Evolutionary conservation across 345 rosid genomes (phyloP), one percentile per base, ranked within the genome.

Genomic region (Salix arbutifolia): DNA sequence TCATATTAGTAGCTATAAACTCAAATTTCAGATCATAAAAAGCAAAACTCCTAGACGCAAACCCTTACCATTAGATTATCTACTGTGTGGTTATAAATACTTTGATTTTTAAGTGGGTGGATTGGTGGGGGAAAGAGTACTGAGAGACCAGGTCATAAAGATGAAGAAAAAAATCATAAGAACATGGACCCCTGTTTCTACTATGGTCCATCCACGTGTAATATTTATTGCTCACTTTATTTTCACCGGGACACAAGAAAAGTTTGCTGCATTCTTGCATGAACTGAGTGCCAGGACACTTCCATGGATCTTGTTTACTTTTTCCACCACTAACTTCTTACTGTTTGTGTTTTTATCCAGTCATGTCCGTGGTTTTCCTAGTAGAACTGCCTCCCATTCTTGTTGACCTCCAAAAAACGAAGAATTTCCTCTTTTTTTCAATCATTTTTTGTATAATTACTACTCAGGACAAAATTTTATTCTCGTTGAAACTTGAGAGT

Each of bases 71-170:
- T n/a, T n/a, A n/a, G n/a, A n/a, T n/a, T n/a, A n/a, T n/a, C n/a
- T n/a, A n/a, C n/a, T n/a, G n/a, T n/a, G n/a, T n/a, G n/a, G n/a
- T n/a, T 33, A 33, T 40, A 40, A 9, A 40, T 26, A 19, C 4
- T 18, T 26, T 13, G 21, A 37, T 77, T 52, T 48, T 26, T 17
- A n/a, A 37, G 67, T 40, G 67, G 74, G 69, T 75, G 77, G 62
- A 66, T 35, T 75, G 78, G 78, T 52, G 72, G 80, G 80, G 76
- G 75, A 35, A 2, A 71, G 76, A 37, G 8, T 5, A 33, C 37
- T 33, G 37, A 33, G 42, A 71, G 80, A 71, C 33, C 37, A 50
- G 33, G 65, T 33, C 71, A 23, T 70, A 33, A 44, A 71, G 52
- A 26, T 18, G 58, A 35, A 8, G 69, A 26, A 28, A 61, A 33